phyloP scores from a whole-genome alignment of 129 eudicot species.

The Flaveria brownii region DNA sequence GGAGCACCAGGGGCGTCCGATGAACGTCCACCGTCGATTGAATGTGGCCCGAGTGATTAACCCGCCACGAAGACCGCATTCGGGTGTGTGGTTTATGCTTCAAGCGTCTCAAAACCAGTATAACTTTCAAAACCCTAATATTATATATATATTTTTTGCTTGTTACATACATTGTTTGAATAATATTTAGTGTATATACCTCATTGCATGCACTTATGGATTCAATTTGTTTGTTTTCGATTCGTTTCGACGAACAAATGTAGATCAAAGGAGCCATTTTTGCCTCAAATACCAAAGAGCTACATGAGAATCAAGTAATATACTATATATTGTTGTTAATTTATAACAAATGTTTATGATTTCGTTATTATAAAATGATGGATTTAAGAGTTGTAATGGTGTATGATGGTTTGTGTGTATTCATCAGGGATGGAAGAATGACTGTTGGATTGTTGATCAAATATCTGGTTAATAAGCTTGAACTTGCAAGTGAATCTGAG shows the following conservation, averaged over 20 bases:
- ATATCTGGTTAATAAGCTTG: conserved; percentile 84
- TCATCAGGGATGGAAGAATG: conserved; percentile 79
- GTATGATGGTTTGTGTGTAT: neutral
- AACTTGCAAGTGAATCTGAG: conserved; percentile 80
- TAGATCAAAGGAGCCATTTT: conserved; percentile 77
- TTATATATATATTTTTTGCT: neutral
- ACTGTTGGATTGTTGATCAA: conserved; percentile 68
- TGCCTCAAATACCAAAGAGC: conserved; percentile 90
- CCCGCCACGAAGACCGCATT: conserved; percentile 74
- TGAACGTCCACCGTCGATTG: conserved; percentile 34
- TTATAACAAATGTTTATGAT: neutral
- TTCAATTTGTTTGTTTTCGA: neutral
- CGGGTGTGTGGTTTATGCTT: conserved; percentile 76
- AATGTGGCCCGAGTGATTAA: conserved; percentile 49
- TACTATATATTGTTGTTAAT: neutral
- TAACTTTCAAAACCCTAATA: conserved; percentile 31
- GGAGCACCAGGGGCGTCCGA: conserved; percentile 19
- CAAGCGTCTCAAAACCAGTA: conserved; percentile 76
- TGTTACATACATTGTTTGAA: neutral
- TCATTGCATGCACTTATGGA: conserved; percentile 18
- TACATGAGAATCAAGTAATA: conserved; percentile 77
- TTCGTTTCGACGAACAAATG: conserved; percentile 24
- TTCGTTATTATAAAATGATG: neutral
- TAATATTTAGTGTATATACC: neutral
- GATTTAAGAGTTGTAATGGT: neutral